Percentiles rank a stretch among this genome's conserved stretches.
Conservation (phyloP, 148 eudicot genomes). For the Hydrangea macrophylla region DNA sequence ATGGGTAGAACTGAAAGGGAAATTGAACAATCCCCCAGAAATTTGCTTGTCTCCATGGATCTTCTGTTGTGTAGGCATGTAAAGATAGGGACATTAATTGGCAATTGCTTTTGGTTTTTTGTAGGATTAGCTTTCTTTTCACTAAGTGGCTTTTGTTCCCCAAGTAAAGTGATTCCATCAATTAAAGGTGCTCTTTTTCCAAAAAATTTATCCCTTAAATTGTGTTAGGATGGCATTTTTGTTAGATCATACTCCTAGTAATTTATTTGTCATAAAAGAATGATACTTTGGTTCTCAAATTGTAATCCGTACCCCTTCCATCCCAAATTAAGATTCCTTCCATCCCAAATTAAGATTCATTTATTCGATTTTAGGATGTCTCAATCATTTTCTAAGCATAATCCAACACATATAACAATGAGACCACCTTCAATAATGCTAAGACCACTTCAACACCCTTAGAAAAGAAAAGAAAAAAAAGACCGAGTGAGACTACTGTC, state of each 20-base stretch:
- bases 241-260: neutral
- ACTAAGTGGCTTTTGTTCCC: slow-evolving; percentile 31
- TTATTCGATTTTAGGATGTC: too few relatives aligned
- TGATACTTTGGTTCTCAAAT: too few relatives aligned
- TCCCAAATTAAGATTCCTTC: too few relatives aligned
- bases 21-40: slow-evolving; percentile 15
- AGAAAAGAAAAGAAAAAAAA: too few relatives aligned
- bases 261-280: too few relatives aligned
- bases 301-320: too few relatives aligned
- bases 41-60: slow-evolving; percentile 18
- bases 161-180: slow-evolving; percentile 28
- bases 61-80: slow-evolving; percentile 9
- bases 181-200: slow-evolving; percentile 24
- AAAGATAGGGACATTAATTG: neutral
- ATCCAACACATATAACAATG: too few relatives aligned
- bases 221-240: neutral
- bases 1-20: neutral
- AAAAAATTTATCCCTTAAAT: slow-evolving; percentile 3
- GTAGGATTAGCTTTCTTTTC: slow-evolving; percentile 17
- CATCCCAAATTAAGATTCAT: too few relatives aligned
- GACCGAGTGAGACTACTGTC: too few relatives aligned
- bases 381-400: too few relatives aligned
- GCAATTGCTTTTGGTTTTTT: slow-evolving; percentile 20
- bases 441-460: too few relatives aligned
- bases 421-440: too few relatives aligned